phyloP scores from a whole-genome alignment of 179 eudicot species.

The Beta corolliflora region DNA sequence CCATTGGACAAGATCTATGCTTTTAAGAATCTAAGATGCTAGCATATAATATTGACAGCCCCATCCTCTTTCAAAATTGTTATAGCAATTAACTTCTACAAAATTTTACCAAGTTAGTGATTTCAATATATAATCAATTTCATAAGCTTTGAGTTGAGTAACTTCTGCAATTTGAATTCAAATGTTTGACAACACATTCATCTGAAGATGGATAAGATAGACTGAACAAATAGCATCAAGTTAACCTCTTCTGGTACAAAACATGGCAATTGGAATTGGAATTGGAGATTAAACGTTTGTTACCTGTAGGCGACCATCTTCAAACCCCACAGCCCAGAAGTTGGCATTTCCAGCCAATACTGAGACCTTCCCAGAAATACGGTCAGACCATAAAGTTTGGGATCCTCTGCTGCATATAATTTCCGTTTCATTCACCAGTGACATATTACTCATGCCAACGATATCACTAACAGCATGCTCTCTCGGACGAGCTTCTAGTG shows the following conservation, averaged over 20 bases:
- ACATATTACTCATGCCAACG: slow-evolving; percentile 63
- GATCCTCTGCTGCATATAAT: slow-evolving; percentile 69
- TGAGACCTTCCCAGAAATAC: slow-evolving; percentile 85
- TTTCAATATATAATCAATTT: not conserved
- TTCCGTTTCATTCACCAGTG: slow-evolving; percentile 85
- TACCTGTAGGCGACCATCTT: slow-evolving; percentile 96
- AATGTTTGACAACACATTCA: not conserved
- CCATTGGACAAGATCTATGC: not conserved
- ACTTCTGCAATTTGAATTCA: slow-evolving; percentile 7
- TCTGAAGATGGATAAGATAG: not conserved
- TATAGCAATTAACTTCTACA: not conserved
- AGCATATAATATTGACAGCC: not conserved
- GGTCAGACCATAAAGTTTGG: slow-evolving; percentile 86
- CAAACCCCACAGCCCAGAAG: slow-evolving; percentile 96
- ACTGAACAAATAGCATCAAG: not conserved
- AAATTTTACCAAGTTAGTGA: not conserved
- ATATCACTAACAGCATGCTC: slow-evolving; percentile 86
- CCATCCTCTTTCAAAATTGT: not conserved
- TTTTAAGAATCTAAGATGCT: not conserved
- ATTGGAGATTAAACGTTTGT: not conserved
- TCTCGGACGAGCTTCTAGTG: slow-evolving; percentile 84
- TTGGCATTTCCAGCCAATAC: slow-evolving; percentile 96
- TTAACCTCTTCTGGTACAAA: not conserved
- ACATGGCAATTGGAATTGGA: not conserved
- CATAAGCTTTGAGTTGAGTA: not conserved